phyloP scores from a whole-genome alignment of 352 stramenopile genomes.

The Globisporangium ultimum region DNA sequence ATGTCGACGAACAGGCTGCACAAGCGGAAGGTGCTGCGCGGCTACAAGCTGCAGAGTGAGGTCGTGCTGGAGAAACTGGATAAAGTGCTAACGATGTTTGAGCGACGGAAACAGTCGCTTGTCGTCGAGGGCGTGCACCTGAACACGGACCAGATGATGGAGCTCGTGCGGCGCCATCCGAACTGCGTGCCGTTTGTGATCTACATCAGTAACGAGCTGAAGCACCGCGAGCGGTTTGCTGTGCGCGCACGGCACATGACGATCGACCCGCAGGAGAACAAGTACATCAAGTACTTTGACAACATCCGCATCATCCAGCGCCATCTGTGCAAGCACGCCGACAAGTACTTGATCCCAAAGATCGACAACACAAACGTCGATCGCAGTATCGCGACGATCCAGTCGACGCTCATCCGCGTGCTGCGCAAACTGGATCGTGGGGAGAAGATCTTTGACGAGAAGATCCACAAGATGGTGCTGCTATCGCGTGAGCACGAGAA shows the following conservation, averaged over 20 bases:
- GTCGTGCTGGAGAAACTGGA: conserved; percentile 84
- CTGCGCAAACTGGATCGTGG: conserved; percentile 75
- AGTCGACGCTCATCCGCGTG: conserved; percentile 81
- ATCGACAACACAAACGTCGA: conserved; percentile 90
- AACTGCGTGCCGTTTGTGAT: conserved; percentile 87
- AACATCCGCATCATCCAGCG: conserved; percentile 89
- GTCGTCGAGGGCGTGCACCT: conserved; percentile 86
- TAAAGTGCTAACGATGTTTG: conserved; percentile 82
- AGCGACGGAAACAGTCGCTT: conserved; percentile 73
- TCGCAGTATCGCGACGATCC: conserved; percentile 81
- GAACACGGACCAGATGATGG: conserved; percentile 79
- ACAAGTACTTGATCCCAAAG: conserved; percentile 85
- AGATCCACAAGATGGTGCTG: conserved; percentile 82
- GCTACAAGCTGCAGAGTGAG: conserved; percentile 82
- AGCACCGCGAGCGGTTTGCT: conserved; percentile 83
- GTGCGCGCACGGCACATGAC: conserved; percentile 86
- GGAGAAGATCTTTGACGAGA: conserved; percentile 69
- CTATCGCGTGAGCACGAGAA: conserved; percentile 85
- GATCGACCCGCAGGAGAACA: conserved; percentile 86
- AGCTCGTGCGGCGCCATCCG: conserved; percentile 75
- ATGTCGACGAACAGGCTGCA: conserved; percentile 75
- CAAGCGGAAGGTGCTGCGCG: conserved; percentile 78
- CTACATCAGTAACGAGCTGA: conserved; percentile 88
- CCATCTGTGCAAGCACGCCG: conserved; percentile 80
- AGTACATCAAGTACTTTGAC: conserved; percentile 91